A percentile compares a stretch with the other conserved stretches of the same genome.
These are phyloP conservation scores for Lasiodiplodia sp. DNA, from an alignment of 2,329 filamentous ascomycete species.

Conservation along the genomic window DNA sequence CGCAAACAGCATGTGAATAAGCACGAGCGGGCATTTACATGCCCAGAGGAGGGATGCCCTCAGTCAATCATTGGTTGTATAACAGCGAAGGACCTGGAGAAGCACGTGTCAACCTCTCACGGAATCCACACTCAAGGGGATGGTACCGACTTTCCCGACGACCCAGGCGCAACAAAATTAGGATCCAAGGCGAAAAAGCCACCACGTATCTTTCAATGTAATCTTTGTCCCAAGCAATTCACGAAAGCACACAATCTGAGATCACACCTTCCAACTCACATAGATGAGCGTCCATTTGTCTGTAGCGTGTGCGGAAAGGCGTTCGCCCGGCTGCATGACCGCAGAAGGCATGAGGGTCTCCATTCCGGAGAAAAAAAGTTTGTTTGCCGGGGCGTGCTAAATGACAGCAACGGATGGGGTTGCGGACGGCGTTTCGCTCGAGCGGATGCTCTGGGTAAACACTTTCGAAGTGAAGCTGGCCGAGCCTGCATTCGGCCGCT, in stretches of 20 bases:
- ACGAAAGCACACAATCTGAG: slow-evolving; percentile 96
- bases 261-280: slow-evolving; percentile 94
- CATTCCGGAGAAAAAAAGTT: slow-evolving; percentile 99
- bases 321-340: slow-evolving; percentile 95
- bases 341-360: slow-evolving; percentile 94
- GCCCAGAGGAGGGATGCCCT: too few relatives aligned
- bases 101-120: too few relatives aligned
- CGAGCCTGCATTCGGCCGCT: slow-evolving; percentile 95
- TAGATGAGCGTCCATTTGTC: slow-evolving; percentile 95
- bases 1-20: too few relatives aligned
- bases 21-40: too few relatives aligned
- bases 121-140: too few relatives aligned
- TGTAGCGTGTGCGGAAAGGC: slow-evolving; percentile 97
- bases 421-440: slow-evolving; percentile 92
- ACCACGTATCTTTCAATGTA: slow-evolving; percentile 82
- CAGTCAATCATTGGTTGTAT: too few relatives aligned
- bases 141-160: too few relatives aligned
- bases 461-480: slow-evolving; percentile 95
- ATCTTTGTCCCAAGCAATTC: slow-evolving; percentile 91
- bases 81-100: too few relatives aligned
- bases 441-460: slow-evolving; percentile 90
- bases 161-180: too few relatives aligned
- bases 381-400: slow-evolving; percentile 90
- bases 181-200: too few relatives aligned
- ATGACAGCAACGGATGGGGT: slow-evolving; percentile 84